phyloP scores from a whole-genome alignment of 192 early-diverging fungal genomes.

The Backusella mclennaniae region DNA sequence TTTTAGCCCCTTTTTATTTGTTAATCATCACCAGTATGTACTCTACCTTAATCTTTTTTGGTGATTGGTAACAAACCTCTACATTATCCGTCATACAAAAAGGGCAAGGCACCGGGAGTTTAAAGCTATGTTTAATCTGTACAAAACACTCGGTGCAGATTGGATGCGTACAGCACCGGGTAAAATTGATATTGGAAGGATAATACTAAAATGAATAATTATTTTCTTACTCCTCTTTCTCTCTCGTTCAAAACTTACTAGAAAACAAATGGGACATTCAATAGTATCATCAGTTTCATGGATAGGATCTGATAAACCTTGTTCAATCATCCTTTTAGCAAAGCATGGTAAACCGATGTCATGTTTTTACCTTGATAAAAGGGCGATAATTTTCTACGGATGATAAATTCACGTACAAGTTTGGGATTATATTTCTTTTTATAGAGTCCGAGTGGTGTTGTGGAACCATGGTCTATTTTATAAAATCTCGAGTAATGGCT shows the following conservation, averaged over 20 bases:
- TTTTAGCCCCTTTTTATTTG: not conserved
- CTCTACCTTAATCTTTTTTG: not conserved
- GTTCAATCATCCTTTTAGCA: not conserved
- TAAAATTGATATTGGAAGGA: slow-evolving; percentile 88
- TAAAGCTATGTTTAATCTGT: slow-evolving; percentile 67
- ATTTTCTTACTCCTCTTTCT: not conserved
- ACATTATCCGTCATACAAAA: slow-evolving; percentile 1
- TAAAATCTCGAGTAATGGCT: not conserved
- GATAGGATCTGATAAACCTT: not conserved
- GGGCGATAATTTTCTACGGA: not conserved
- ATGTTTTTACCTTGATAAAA: slow-evolving; percentile 10
- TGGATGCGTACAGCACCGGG: slow-evolving; percentile 90
- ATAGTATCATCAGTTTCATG: slow-evolving; percentile 37
- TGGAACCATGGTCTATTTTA: not conserved
- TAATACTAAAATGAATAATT: slow-evolving; percentile 57
- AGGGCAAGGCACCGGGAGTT: not conserved
- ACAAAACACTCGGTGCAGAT: slow-evolving; percentile 98
- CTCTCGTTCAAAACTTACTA: slow-evolving; percentile 50
- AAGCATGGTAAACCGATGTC: not conserved
- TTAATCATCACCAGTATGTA: not conserved
- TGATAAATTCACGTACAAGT: not conserved
- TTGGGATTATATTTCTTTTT: not conserved
- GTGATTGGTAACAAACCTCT: not conserved
- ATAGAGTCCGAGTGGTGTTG: not conserved
- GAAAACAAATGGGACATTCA: slow-evolving; percentile 95